These are phyloP conservation scores for Tetrapyrgos nigripes DNA, from an alignment of 1,284 basidiomycete genomes.

Conservation along the genomic window DNA sequence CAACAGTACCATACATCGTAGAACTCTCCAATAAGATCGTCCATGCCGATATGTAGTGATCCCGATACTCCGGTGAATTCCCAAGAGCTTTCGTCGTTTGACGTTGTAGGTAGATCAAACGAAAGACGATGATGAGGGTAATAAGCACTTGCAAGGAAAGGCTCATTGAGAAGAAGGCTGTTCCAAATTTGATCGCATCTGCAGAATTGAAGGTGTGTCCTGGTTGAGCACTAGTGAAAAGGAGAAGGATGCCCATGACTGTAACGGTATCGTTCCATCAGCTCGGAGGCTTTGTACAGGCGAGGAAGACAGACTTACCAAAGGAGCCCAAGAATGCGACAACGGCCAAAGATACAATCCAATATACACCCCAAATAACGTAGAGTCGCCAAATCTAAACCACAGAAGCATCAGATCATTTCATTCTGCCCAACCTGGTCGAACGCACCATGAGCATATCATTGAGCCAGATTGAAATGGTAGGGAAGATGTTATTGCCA, in stretches of 20 bases:
- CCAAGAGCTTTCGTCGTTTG: neutral
- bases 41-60: neutral
- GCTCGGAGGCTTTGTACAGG: neutral
- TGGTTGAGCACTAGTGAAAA: neutral
- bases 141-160: no score
- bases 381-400: neutral
- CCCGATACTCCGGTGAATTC: neutral
- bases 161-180: no score
- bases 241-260: constrained; percentile 6
- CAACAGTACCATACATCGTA: neutral
- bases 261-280: neutral
- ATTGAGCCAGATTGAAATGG: no score
- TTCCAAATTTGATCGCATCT: no score
- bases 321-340: neutral
- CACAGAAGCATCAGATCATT: no score
- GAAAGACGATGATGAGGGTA: neutral
- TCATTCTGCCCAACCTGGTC: no score
- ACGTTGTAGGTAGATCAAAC: neutral
- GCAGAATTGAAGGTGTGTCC: no score
- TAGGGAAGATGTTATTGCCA: no score
- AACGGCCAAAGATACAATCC: neutral
- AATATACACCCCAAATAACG: neutral
- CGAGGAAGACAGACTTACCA: neutral
- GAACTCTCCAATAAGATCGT: neutral
- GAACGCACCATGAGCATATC: neutral